These are phyloP conservation scores for Russula emetica DNA, from an alignment of 768 basidiomycete species.

Conservation along the genomic window DNA sequence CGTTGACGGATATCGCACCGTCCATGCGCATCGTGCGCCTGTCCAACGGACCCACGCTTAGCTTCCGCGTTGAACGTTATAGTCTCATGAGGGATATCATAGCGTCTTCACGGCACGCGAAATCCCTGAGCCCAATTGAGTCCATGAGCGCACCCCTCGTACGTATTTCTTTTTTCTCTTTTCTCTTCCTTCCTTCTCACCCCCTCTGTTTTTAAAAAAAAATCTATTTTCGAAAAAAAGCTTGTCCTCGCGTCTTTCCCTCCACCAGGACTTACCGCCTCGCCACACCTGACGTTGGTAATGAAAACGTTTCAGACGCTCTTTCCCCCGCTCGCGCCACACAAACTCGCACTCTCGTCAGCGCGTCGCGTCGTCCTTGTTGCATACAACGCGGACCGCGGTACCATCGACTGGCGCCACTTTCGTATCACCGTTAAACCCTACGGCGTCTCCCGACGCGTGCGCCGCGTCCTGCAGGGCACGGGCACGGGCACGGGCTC, in stretches of 20 bases:
- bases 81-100: constrained; percentile 83
- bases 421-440: constrained; percentile 94
- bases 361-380: constrained; percentile 93
- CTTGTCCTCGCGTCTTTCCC: constrained; percentile 90
- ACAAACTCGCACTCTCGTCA: constrained; percentile 74
- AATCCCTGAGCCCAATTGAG: constrained; percentile 72
- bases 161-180: constrained; percentile 31
- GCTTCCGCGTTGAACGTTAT: constrained; percentile 89
- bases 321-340: constrained; percentile 88
- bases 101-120: constrained; percentile 58
- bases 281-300: constrained; percentile 82
- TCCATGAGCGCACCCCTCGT: constrained; percentile 92
- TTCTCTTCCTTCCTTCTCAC: too few species aligned
- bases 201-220: neutral
- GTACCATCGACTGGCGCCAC: constrained; percentile 89
- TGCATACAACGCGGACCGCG: constrained; percentile 81
- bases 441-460: constrained; percentile 88
- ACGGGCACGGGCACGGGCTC: constrained; percentile 34
- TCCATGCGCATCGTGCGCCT: constrained; percentile 83
- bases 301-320: constrained; percentile 96
- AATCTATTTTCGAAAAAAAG: constrained; percentile 34
- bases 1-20: constrained; percentile 78
- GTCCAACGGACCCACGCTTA: constrained; percentile 88
- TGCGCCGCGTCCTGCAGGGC: constrained; percentile 80
- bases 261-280: constrained; percentile 64